phyloP scores from a whole-genome alignment of 2,329 filamentous ascomycete species.

The Cladophialophora carrionii region DNA sequence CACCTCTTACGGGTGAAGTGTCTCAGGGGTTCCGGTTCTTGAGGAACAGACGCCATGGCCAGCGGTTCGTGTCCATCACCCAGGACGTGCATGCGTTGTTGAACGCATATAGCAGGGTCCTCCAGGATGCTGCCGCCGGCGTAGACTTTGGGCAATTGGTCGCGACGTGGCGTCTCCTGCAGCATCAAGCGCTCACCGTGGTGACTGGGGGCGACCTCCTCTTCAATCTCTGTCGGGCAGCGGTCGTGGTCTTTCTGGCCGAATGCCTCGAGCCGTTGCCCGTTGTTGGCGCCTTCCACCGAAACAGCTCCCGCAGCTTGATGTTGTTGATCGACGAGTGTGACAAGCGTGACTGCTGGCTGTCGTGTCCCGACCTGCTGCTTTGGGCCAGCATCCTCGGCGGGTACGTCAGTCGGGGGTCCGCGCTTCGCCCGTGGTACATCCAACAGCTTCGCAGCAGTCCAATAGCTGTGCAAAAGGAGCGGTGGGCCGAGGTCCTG shows the following conservation, averaged over 20 bases:
- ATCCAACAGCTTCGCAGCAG: conserved; percentile 18
- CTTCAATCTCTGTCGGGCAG: conserved; percentile 18
- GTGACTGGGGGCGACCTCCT: conserved; percentile 14
- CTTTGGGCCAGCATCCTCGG: conserved; percentile 46
- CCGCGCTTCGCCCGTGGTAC: conserved; percentile 16
- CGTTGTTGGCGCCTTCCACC: conserved; percentile 14
- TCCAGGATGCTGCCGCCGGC: conserved; percentile 6
- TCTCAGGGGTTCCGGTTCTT: conserved; percentile 16
- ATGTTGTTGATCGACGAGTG: conserved; percentile 38
- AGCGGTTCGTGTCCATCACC: conserved; percentile 7
- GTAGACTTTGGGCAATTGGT: conserved; percentile 22
- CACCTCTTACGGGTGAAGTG: not conserved
- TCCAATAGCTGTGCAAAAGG: not conserved
- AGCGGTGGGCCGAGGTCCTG: conserved; percentile 13
- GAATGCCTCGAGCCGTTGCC: conserved; percentile 27
- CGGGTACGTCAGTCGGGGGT: conserved; percentile 42
- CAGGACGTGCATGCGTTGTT: conserved; percentile 13
- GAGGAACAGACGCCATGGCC: conserved; percentile 2
- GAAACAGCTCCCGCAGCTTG: conserved; percentile 11
- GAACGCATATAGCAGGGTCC: conserved; percentile 13
- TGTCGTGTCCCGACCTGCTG: conserved; percentile 37
- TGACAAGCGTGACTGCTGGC: conserved; percentile 39
- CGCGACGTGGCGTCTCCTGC: conserved; percentile 22
- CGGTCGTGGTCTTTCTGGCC: conserved; percentile 22
- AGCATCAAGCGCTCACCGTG: conserved; percentile 21